These are phyloP conservation scores for Adiantum capillusveneris DNA, from an alignment of 75 land plant species.

Conservation along the genomic window DNA sequence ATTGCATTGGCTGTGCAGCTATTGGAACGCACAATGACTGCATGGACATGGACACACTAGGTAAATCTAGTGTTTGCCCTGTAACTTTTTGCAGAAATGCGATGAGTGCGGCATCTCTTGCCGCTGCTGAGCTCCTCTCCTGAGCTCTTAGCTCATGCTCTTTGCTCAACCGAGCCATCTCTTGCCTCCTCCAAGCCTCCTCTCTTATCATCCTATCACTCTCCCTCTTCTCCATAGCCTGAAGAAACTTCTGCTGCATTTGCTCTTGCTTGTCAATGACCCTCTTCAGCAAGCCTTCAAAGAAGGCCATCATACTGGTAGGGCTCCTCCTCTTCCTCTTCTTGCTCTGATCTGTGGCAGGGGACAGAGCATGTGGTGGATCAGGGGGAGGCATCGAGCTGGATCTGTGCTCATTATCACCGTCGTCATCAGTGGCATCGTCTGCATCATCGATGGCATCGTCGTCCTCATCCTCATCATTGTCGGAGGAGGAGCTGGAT, in stretches of 20 bases:
- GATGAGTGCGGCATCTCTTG: conserved; percentile 39
- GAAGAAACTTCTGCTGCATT: conserved; percentile 42
- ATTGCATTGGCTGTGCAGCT: background rate
- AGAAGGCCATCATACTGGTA: conserved; percentile 16
- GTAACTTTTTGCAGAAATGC: conserved; percentile 40
- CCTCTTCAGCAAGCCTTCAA: conserved; percentile 30
- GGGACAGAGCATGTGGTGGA: background rate
- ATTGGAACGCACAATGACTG: background rate
- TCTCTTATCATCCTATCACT: conserved; percentile 34
- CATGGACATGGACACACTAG: background rate
- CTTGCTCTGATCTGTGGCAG: conserved; percentile 1
- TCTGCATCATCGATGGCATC: background rate
- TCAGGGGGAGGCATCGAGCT: no score
- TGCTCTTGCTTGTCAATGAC: conserved; percentile 38
- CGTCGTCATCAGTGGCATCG: conserved; percentile 2
- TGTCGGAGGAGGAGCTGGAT: background rate
- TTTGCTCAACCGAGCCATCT: conserved; percentile 26
- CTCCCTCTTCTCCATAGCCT: conserved; percentile 36
- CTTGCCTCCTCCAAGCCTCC: conserved; percentile 43
- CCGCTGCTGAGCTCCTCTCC: conserved; percentile 25
- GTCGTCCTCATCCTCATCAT: conserved; percentile 21
- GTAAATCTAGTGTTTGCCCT: conserved; percentile 29
- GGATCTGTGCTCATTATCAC: background rate
- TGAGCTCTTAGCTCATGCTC: conserved; percentile 42
- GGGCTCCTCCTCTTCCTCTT: conserved; percentile 14